Base-by-base conservation (phyloP, 1,139 yeast species). In the Maudiozyma humilis region DNA sequence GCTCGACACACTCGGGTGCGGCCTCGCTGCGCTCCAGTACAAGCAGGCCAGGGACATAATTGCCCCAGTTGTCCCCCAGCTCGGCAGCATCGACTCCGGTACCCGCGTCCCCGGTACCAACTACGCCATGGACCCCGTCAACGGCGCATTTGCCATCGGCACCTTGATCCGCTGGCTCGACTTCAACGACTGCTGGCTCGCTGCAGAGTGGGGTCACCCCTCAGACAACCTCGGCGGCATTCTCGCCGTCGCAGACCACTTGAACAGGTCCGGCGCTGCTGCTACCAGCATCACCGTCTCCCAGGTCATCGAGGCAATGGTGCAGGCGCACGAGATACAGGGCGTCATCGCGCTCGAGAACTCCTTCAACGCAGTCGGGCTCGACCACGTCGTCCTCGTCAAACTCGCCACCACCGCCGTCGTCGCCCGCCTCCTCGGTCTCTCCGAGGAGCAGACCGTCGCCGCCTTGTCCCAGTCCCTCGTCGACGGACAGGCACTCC, bases 171-270 rank as follows among this genome's bases (percentile, higher is more conserved):
- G 82, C 48, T 76, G 81, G 81, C 63, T 76, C 47, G 82, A 76
- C 51, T 76, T 69, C 63, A 76, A 76, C 51, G 81, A 76, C 58
- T 75, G 80, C 59, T 76, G 80, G 81, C 61, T 76, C 36, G 82
- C 82, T 43, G 79, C 79, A 27, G 82, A 76, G 57, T 76, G 82
- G 81, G 82, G 82, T 5, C 81, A 76, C 57, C 81, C 81, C 23
- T 72, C 78, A 17, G 82, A 76, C 56, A 76, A 76, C 57, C 52
- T 76, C 47, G 81, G 80, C 41, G 78, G 78, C 41, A 75, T 76
- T 46, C 60, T 76, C 20, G 78, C 81, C 1, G 77, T 76, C 31
- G 75, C 80, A 18, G 81, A 76, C 56, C 70, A 75, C 66, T 65
- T 73, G 50, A 72, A 78, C 40, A 67, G 80, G 49, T 19, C 27